Evolutionary conservation across 1,284 basidiomycete species (phyloP).

Genomic region (Cerrena zonata): DNA sequence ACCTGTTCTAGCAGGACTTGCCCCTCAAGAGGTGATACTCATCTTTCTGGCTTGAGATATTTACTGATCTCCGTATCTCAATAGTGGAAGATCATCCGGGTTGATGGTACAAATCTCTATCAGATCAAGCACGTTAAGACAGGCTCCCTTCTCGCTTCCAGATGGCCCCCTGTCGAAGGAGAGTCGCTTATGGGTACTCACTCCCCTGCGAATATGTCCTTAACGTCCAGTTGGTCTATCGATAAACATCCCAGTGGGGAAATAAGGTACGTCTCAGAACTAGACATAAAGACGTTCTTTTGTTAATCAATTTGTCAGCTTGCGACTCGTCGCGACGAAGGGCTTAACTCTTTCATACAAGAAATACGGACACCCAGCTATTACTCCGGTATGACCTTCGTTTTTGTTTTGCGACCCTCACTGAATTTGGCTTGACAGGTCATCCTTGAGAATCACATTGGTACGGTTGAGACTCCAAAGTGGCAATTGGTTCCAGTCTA

Average conservation of each 20-base stretch:
- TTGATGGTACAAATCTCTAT: slow-evolving; percentile 9
- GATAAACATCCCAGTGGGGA: background rate
- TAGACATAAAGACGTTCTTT: background rate
- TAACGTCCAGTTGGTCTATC: slow-evolving; percentile 10
- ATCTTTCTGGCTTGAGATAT: background rate
- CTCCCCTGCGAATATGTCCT: slow-evolving; percentile 10
- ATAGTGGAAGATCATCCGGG: slow-evolving; percentile 9
- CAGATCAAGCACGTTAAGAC: slow-evolving; percentile 7
- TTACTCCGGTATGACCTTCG: too few species aligned
- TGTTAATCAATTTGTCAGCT: background rate
- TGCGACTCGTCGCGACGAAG: background rate
- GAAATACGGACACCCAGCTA: too few species aligned
- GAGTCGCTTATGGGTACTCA: slow-evolving; percentile 9
- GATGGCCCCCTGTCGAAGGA: slow-evolving; percentile 8
- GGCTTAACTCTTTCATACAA: too few species aligned
- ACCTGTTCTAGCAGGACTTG: background rate
- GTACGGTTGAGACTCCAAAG: too few species aligned
- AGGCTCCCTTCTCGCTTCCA: slow-evolving; percentile 7
- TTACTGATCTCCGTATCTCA: background rate
- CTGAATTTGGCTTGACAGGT: too few species aligned
- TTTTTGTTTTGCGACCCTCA: too few species aligned
- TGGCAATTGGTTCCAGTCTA: too few species aligned
- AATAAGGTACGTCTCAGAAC: background rate
- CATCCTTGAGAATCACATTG: too few species aligned
- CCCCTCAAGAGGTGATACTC: background rate